Evolutionary conservation across 768 basidiomycete species (phyloP).

Genomic region (Rubroboletus satanas): DNA sequence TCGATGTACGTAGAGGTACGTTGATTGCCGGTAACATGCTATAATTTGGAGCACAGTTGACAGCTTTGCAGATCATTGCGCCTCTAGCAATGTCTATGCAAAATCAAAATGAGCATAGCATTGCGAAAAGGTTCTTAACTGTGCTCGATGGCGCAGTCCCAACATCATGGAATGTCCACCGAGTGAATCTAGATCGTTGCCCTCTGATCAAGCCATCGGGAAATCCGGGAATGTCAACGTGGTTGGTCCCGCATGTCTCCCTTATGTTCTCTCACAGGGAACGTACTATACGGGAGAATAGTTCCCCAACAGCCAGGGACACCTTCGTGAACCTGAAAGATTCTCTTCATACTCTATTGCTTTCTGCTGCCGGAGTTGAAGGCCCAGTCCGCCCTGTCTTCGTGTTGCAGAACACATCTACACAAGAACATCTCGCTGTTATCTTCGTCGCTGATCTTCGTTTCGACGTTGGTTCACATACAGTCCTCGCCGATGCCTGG

Average conservation of each 20-base stretch:
- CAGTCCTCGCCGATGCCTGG: conserved; percentile 49
- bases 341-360: conserved; percentile 29
- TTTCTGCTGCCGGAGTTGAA: conserved; percentile 23
- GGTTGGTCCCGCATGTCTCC: conserved; percentile 33
- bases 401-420: conserved; percentile 14
- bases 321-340: conserved; percentile 33
- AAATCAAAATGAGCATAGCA: conserved; percentile 13
- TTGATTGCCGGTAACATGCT: not conserved
- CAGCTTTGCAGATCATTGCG: conserved; percentile 17
- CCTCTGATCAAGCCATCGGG: conserved; percentile 29
- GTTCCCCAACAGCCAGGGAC: conserved; percentile 8
- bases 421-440: conserved; percentile 32
- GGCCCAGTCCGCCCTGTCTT: conserved; percentile 18
- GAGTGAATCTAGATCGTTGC: conserved; percentile 34
- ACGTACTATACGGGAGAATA: conserved; percentile 4
- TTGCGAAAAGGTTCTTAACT: conserved; percentile 30
- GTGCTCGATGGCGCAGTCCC: conserved; percentile 13
- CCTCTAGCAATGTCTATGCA: conserved; percentile 15
- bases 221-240: conserved; percentile 14
- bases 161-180: conserved; percentile 37
- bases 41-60: not conserved
- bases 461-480: conserved; percentile 47
- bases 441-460: conserved; percentile 46
- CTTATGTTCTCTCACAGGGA: conserved; percentile 35
- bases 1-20: conserved; percentile 46